phyloP scores from a whole-genome alignment of 164 flowering plant species.

The Macadamia tetraphylla region DNA sequence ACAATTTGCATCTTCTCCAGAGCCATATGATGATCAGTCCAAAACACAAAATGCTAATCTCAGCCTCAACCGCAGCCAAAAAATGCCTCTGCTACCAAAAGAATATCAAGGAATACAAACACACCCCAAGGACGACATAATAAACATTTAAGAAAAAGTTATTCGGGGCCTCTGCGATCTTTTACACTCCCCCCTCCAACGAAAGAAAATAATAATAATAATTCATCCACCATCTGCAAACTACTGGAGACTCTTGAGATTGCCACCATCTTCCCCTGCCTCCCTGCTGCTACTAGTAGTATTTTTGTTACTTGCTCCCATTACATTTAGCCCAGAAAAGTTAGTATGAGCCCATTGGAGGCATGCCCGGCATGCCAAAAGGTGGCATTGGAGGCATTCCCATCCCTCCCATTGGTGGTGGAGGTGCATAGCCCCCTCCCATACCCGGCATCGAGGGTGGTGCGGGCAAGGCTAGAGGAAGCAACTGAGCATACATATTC shows the following conservation, averaged over 20 bases:
- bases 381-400: constrained; percentile 99
- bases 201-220: not conserved
- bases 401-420: constrained; percentile 83
- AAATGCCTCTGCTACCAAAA: constrained; percentile 49
- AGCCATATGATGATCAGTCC: not conserved
- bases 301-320: not conserved
- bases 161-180: constrained; percentile 13
- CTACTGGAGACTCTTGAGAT: constrained; percentile 3
- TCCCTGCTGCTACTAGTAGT: not conserved
- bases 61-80: constrained; percentile 28
- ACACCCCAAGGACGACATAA: constrained; percentile 9
- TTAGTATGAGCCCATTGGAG: constrained; percentile 80
- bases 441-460: constrained; percentile 92
- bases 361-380: constrained; percentile 96
- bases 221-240: not conserved
- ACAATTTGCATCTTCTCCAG: not conserved
- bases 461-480: constrained; percentile 98
- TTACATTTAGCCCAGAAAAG: not conserved
- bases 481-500: constrained; percentile 99
- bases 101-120: constrained; percentile 40
- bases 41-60: constrained; percentile 18
- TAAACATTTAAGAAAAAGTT: constrained; percentile 8
- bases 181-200: constrained; percentile 13
- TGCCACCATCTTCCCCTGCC: constrained; percentile 4
- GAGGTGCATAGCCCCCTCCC: constrained; percentile 55